Percentiles rank a stretch among this genome's conserved stretches.
These are phyloP conservation scores for Leishmania amazonensis DNA, from an alignment of 208 protist species.

Conservation along the genomic window DNA sequence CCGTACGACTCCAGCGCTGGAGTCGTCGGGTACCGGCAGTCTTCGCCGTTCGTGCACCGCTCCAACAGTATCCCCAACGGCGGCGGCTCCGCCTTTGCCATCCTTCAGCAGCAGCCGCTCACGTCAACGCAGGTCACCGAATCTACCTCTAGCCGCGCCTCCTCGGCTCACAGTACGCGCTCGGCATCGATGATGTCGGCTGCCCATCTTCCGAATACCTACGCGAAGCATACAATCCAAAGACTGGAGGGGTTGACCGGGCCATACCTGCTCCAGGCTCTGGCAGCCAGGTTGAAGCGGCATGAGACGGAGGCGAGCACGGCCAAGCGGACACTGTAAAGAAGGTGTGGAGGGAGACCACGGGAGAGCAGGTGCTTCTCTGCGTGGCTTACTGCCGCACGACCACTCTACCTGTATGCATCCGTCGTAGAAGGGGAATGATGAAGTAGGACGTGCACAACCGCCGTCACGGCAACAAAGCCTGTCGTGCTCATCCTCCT, in stretches of 20 bases:
- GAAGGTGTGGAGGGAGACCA: neutral
- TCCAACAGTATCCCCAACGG: neutral
- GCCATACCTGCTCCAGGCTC: slow-evolving; percentile 18
- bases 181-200: slow-evolving; percentile 11
- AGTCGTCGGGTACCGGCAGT: neutral
- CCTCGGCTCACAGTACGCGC: slow-evolving; percentile 24
- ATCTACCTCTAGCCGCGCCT: slow-evolving; percentile 29
- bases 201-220: slow-evolving; percentile 4
- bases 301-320: neutral
- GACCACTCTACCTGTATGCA: neutral
- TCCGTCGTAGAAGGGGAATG: neutral
- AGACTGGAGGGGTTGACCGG: slow-evolving; percentile 23
- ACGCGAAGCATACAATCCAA: slow-evolving; percentile 10
- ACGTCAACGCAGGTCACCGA: slow-evolving; percentile 8
- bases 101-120: slow-evolving; percentile 4
- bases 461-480: neutral
- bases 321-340: neutral
- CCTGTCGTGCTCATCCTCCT: neutral
- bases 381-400: neutral
- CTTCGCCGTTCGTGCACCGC: slow-evolving; percentile 2
- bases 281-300: slow-evolving; percentile 5
- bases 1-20: neutral
- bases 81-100: slow-evolving; percentile 7
- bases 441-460: neutral
- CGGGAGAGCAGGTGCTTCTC: neutral